These are phyloP conservation scores for Vitis hybrid DNA, from an alignment of 177 flowering plant genomes.

Conservation along the genomic window DNA sequence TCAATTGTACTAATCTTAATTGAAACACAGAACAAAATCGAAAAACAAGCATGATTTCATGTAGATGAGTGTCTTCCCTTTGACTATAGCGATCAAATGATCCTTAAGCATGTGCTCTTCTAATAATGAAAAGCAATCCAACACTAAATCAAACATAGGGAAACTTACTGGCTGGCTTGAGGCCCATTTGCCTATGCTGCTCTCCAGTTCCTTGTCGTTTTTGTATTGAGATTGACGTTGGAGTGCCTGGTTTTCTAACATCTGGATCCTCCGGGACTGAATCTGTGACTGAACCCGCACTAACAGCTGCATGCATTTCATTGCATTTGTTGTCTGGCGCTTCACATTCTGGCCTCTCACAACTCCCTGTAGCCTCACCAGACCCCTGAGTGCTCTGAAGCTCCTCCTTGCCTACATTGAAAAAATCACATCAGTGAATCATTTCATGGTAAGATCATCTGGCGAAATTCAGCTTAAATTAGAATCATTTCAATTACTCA, in stretches of 20 bases:
- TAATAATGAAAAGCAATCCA: too few relatives aligned
- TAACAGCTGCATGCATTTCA: conserved; percentile 80
- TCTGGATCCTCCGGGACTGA: conserved; percentile 79
- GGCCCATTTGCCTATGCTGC: conserved; percentile 53
- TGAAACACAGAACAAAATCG: neutral
- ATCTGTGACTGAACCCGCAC: conserved; percentile 87
- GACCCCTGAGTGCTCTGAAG: conserved; percentile 74
- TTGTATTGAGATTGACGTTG: conserved; percentile 43
- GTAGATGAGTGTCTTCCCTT: too few relatives aligned
- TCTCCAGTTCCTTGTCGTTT: conserved; percentile 59
- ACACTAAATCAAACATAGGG: neutral
- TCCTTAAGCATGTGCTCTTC: too few relatives aligned
- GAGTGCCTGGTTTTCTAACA: conserved; percentile 66
- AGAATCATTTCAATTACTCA: neutral
- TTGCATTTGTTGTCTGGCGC: conserved; percentile 79
- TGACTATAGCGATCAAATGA: too few relatives aligned
- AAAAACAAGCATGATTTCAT: neutral
- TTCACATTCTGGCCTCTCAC: conserved; percentile 78
- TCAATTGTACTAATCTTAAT: neutral
- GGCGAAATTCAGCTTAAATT: too few relatives aligned
- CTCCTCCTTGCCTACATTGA: conserved; percentile 78
- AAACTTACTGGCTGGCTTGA: conserved; percentile 37
- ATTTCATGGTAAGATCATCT: neutral
- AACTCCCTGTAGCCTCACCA: conserved; percentile 90
- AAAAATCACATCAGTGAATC: neutral